Percentiles rank a stretch among this genome's conserved stretches.
Conservation (phyloP, 176 grass and related monocot genomes). For the Hyparrhenia diplandra region DNA sequence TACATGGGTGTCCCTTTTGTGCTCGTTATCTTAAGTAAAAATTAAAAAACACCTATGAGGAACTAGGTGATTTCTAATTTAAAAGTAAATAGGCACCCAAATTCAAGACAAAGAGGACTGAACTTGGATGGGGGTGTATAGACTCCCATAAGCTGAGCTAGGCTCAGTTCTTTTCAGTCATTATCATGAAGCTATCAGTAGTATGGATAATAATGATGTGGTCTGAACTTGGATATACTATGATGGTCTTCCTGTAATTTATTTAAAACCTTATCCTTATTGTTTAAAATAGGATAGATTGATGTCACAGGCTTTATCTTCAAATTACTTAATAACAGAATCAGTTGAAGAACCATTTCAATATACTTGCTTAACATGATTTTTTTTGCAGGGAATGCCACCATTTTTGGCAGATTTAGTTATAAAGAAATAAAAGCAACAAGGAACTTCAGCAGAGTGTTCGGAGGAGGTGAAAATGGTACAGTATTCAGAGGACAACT, state of each 20-base stretch:
- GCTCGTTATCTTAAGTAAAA: background rate
- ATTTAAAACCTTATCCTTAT: background rate
- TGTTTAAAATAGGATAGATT: background rate
- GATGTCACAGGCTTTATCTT: too few relatives aligned
- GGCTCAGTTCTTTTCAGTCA: background rate
- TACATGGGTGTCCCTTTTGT: background rate
- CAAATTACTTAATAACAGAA: too few relatives aligned
- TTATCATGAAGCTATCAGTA: background rate
- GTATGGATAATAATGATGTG: slow-evolving; percentile 4
- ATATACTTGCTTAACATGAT: slow-evolving; percentile 23
- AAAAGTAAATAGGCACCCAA: background rate
- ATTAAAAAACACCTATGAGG: background rate
- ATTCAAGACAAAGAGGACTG: background rate
- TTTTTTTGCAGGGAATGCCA: slow-evolving; percentile 61
- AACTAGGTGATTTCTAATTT: background rate
- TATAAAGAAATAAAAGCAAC: slow-evolving; percentile 80
- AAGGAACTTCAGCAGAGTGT: slow-evolving; percentile 48
- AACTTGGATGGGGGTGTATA: background rate
- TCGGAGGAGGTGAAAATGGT: slow-evolving; percentile 53
- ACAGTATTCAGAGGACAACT: slow-evolving; percentile 75
- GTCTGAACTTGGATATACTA: background rate
- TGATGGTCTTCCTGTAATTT: background rate
- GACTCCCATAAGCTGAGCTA: background rate
- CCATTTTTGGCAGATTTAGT: slow-evolving; percentile 55
- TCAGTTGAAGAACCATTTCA: background rate